Percentiles rank a stretch among this genome's conserved stretches.
Conservation (phyloP, 176 grass and related monocot genomes). For the Triticum aestivum region IWGSC_CS_RefSeq_v2.1 NC_057797.1:742826954-742827453, state of each 20-base stretch:
- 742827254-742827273: too few relatives aligned
- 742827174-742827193: background rate
- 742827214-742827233: background rate
- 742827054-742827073: conserved; percentile 9
- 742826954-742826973: conserved; percentile 35
- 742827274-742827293: too few relatives aligned
- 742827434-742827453: background rate
- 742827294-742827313: background rate
- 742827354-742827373: background rate
- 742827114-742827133: background rate
- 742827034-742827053: background rate
- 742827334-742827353: background rate
- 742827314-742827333: background rate
- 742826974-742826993: background rate
- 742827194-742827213: background rate
- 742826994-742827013: background rate
- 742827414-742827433: background rate
- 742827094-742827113: too few relatives aligned
- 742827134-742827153: background rate
- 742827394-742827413: background rate
- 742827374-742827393: background rate
- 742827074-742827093: conserved; percentile 30
- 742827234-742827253: background rate
- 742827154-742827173: background rate
- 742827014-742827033: background rate